Base-by-base conservation (phyloP, 2,329 filamentous ascomycete genomes). In the Colletotrichum sansevieriae region DNA sequence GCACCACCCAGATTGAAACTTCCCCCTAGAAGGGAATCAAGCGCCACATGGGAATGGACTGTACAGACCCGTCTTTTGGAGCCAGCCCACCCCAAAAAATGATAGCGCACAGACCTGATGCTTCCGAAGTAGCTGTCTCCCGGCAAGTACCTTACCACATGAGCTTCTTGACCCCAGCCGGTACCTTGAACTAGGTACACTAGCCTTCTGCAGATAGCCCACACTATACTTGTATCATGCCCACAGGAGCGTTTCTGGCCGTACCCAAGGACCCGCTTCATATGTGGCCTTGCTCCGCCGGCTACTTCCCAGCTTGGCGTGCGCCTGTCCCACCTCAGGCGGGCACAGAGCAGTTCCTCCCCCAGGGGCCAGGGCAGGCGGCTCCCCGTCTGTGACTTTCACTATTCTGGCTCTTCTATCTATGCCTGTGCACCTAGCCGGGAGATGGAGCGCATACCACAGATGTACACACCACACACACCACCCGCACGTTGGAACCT, bases 301-400 rank as follows among this genome's bases (percentile, higher is more conserved):
- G 66, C 35, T 69, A 69, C 66, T 55, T 69, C 35, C 37, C 29
- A 65, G 33, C 66, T 69, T 66, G 56, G 47, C 55, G 35, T 55
- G 41, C 55, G 25, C 61, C 61, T 65, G 61, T 43, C 39, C 66
- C 66, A 51, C 33, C 41, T 55, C 39, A 47, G 52, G 49, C 49
- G 37, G 55, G 55, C 55, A 66, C 55, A 61, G 62, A 66, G 54
- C 63, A 66, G 66, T 69, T 69, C 63, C 63, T 56, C 61, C 62
- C 41, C 47, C 29, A 59, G 56, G 22, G 43, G 56, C 56, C 43
- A 59, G 56, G 56, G 52, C 47, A 69, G 62, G 66, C 63, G 62
- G 62, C 66, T 65, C 66, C 65, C 65, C 65, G 60, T 64, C 65
- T 68, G 20, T 61, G n/a, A 7, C 49, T 29, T 52, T 15, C 9